Base-by-base conservation (phyloP, 129 eudicot genomes). In the Smallanthus sonchifolius region DNA sequence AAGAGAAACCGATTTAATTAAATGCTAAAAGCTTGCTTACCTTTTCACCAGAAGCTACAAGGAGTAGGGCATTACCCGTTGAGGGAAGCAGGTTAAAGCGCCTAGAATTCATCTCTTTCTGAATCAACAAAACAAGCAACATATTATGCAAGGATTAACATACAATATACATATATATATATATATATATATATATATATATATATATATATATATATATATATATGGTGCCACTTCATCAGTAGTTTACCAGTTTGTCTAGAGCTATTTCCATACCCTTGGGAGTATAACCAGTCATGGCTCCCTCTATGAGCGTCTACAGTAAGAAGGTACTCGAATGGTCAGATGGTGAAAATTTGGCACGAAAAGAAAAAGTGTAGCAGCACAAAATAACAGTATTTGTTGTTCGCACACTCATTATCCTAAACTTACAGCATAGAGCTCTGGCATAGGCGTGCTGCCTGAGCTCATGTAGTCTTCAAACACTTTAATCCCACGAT, bases 251-350 rank as follows among this genome's bases (percentile, higher is more conserved):
- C 92, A 93, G 81, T 52, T 85, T 79, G 7, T 93, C 98, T 64
- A 87, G 84, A 65, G 98, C 98, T 48, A 88, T 28, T 73, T 83
- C 85, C 96, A 90, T 90, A 59, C 98, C 98, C 83, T 75, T 83
- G 47, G 90, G 87, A 44, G 98, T 93, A 70, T 93, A 63, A 43
- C 89, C 92, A 52, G 82, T 52, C 98, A 93, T 90, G 67, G 98
- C 98, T 79, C 96, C 98, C 81, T 93, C 98, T 48, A 73, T 75
- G 42, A 93, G 81, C 8, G 95, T 86, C 98, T 93, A 77, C 71
- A 90, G 72, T 34, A 55, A 65, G 20, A 75, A 70, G 48, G 57
- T 8, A 11, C 55, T 47, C 39, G 10, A 74, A 28, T 8, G 49
- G 65, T 59, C 34, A 42, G 62, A 28, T 4, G 49, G 65, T 59